A percentile compares a stretch with the other conserved stretches of the same genome.
Evolutionary conservation across 108 stramenopile genomes (phyloP).

Genomic region (Craspedostauros australis): DNA sequence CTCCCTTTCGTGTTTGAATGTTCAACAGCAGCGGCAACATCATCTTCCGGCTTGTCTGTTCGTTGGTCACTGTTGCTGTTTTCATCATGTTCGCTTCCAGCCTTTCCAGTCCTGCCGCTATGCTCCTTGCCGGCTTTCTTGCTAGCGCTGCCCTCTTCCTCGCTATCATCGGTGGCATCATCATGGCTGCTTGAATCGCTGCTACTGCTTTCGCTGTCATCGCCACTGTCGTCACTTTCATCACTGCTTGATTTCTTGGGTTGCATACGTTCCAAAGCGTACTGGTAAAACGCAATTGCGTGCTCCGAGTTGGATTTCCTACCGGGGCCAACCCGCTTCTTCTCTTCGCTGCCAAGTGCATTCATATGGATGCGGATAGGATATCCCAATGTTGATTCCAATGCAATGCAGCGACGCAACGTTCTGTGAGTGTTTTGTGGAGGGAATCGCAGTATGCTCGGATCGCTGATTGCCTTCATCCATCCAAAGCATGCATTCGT

Average conservation of each 20-base stretch:
- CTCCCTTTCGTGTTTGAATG: no score
- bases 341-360: slow-evolving; percentile 4
- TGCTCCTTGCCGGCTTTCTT: no score
- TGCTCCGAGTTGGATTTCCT: slow-evolving; percentile 49
- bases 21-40: background rate
- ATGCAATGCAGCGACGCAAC: background rate
- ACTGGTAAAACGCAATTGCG: slow-evolving; percentile 57
- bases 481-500: background rate
- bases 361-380: background rate
- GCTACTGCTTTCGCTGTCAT: slow-evolving; percentile 8
- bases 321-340: slow-evolving; percentile 40
- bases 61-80: no score
- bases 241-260: slow-evolving; percentile 8
- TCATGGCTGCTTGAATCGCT: slow-evolving; percentile 6
- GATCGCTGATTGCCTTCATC: background rate
- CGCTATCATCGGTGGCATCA: slow-evolving; percentile 4
- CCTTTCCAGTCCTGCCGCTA: no score
- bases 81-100: no score
- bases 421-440: background rate
- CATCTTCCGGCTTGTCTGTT: background rate
- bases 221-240: slow-evolving; percentile 4
- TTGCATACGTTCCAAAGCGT: slow-evolving; percentile 24
- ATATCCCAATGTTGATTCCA: background rate
- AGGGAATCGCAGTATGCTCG: background rate
- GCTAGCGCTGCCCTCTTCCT: background rate